Base-by-base conservation (phyloP, 305 asterid genomes). In the Fraxinus albicans region DNA sequence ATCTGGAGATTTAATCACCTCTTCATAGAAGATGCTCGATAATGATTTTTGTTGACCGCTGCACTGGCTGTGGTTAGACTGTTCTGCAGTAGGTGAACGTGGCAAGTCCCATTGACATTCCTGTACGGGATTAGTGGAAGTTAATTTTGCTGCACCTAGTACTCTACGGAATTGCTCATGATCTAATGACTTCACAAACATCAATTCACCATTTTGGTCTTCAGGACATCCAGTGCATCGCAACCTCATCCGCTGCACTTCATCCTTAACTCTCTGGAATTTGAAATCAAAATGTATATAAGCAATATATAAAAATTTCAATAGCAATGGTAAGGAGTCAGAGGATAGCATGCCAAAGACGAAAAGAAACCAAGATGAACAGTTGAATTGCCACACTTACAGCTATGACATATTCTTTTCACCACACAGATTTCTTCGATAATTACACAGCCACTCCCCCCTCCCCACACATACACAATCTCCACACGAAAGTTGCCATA, bases 181-280 rank as follows among this genome's bases (percentile, higher is more conserved):
- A 85, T 89, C 92, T 42, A 72, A 44, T 73, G 96, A 89, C 87
- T 89, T 93, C 82, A 78, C 69, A 55, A 88, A 90, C 38, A 85
- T 88, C 40, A 90, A 74, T 29, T 85, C 86, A 78, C 80, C 85
- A 1, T 86, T 88, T 82, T 73, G 84, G 73, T 73, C 76, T 78
- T 80, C 88, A 31, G 70, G 81, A 79, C 80, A 36, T 77, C 81
- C 85, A 60, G 50, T 36, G 69, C 74, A 35, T 58, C 88, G 87
- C 38, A 80, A 72, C 86, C 88, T 85, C 90, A 86, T 90, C 80
- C 78, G 86, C 65, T 87, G 88, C 86, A 92, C 85, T 86, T 92
- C 97, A 47, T 92, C 93, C 88, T 90, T 91, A 60, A 94, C 94
- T 83, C 89, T 88, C 99, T 95, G 89, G 80, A 87, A 83, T 21